These are phyloP conservation scores for Moesziomyces parantarcticus DNA, from an alignment of 1,284 basidiomycete genomes.

Conservation along the genomic window DNA sequence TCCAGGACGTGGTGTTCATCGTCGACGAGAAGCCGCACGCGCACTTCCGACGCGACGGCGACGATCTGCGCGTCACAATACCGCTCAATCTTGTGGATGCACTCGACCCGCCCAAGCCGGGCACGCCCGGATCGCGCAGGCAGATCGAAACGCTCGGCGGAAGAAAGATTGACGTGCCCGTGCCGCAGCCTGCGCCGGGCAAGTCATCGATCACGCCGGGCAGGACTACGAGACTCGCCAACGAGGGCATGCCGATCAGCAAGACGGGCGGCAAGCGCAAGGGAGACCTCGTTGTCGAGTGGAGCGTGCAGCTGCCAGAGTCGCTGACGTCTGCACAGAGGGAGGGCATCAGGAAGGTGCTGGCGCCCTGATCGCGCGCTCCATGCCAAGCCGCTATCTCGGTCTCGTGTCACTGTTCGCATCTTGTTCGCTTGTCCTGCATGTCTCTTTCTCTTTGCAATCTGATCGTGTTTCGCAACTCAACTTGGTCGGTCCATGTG, in stretches of 20 bases:
- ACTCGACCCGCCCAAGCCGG: constrained; percentile 61
- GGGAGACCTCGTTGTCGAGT: constrained; percentile 65
- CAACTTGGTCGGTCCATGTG: no score
- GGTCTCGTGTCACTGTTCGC: not conserved
- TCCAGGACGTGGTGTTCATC: constrained; percentile 66
- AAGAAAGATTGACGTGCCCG: constrained; percentile 56
- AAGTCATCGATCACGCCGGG: constrained; percentile 54
- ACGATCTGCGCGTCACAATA: constrained; percentile 57
- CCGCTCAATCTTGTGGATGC: constrained; percentile 61
- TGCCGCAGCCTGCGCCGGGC: constrained; percentile 52
- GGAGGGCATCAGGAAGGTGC: constrained; percentile 49
- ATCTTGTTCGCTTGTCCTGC: not conserved
- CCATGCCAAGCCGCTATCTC: not conserved
- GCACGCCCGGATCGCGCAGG: constrained; percentile 45
- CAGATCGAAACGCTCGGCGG: constrained; percentile 60
- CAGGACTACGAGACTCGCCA: constrained; percentile 61
- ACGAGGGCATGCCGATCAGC: constrained; percentile 66
- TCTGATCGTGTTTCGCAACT: no score
- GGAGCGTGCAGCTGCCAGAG: constrained; percentile 63
- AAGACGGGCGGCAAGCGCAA: constrained; percentile 60
- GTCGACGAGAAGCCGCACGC: constrained; percentile 65
- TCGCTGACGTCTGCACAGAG: constrained; percentile 51
- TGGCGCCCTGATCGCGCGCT: constrained; percentile 25
- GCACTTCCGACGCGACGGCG: constrained; percentile 60
- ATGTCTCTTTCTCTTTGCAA: no score